phyloP scores from a whole-genome alignment of 140 eudicot genomes.

The Bidens hawaiensis region DNA sequence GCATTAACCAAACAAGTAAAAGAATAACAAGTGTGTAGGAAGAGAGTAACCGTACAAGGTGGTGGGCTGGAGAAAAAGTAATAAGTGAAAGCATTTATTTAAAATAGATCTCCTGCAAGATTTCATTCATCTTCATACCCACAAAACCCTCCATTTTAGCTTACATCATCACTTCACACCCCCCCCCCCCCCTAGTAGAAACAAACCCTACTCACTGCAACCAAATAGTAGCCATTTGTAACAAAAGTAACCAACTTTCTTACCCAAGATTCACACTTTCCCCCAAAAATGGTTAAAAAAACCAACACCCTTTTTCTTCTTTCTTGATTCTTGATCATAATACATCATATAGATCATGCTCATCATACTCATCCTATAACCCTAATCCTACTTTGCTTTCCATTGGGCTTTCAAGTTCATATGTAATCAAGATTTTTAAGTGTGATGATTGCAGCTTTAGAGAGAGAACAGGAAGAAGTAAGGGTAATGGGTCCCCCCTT shows the following conservation, averaged over 20 bases:
- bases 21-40: conserved; percentile 14
- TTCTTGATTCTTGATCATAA: conserved; percentile 21
- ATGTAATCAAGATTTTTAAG: conserved; percentile 43
- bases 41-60: conserved; percentile 20
- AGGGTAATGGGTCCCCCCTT: conserved; percentile 39
- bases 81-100: conserved; percentile 22
- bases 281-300: conserved; percentile 33
- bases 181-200: conserved; percentile 6
- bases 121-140: conserved; percentile 4
- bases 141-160: conserved; percentile 32
- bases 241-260: conserved; percentile 35
- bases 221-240: conserved; percentile 31
- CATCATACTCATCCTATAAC: conserved; percentile 14
- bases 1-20: conserved; percentile 5
- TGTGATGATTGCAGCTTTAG: conserved; percentile 44
- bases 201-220: conserved; percentile 42
- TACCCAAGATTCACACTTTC: conserved; percentile 40
- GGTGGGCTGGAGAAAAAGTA: conserved; percentile 15
- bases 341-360: neutral
- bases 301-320: conserved; percentile 24
- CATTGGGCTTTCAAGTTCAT: neutral
- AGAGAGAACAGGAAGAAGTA: conserved; percentile 27
- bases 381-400: conserved; percentile 6
- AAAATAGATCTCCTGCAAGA: conserved; percentile 30
- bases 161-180: conserved; percentile 27